Percentiles rank a stretch among this genome's conserved stretches.
These are phyloP conservation scores for Gillenia trifoliata DNA, from an alignment of 306 rosid species.

Conservation along the genomic window DNA sequence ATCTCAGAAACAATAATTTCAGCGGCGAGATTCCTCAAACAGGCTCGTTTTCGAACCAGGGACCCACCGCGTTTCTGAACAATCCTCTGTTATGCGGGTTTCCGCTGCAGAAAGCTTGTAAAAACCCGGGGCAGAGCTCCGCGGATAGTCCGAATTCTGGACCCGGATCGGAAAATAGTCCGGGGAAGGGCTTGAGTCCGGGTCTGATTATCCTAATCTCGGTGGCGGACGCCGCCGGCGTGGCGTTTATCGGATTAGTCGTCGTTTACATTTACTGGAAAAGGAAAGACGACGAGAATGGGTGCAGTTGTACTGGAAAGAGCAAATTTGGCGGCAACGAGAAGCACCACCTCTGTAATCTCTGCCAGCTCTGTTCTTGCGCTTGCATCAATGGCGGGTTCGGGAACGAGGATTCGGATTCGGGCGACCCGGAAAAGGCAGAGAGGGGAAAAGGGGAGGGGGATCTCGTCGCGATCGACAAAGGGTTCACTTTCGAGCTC, in stretches of 20 bases:
- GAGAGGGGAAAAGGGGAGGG: conserved; percentile 54
- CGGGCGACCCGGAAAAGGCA: conserved; percentile 49
- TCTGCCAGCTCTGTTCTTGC: conserved; percentile 34
- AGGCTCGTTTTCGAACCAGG: conserved; percentile 87
- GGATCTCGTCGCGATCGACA: conserved; percentile 85
- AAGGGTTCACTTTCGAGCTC: conserved; percentile 78
- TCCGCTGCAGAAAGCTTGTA: conserved; percentile 70
- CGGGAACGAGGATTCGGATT: conserved; percentile 64
- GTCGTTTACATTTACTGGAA: conserved; percentile 82
- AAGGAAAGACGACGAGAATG: conserved; percentile 55
- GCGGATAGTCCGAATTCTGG: conserved; percentile 34
- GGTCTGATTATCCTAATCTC: conserved; percentile 74
- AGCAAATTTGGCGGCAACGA: conserved; percentile 26
- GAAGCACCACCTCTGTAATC: conserved; percentile 21
- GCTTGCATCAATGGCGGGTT: conserved; percentile 49
- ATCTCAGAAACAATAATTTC: conserved; percentile 67
- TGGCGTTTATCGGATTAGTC: conserved; percentile 67
- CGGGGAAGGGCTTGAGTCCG: conserved; percentile 54
- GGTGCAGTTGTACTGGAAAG: conserved; percentile 64
- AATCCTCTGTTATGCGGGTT: conserved; percentile 78
- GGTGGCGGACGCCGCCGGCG: conserved; percentile 78
- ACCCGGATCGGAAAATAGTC: conserved; percentile 7
- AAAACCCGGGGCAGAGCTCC: conserved; percentile 32
- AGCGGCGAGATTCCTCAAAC: conserved; percentile 91
- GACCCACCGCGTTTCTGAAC: conserved; percentile 88